Base-by-base conservation (phyloP, 306 rosid genomes). In the Begonia peltatifolia region DNA sequence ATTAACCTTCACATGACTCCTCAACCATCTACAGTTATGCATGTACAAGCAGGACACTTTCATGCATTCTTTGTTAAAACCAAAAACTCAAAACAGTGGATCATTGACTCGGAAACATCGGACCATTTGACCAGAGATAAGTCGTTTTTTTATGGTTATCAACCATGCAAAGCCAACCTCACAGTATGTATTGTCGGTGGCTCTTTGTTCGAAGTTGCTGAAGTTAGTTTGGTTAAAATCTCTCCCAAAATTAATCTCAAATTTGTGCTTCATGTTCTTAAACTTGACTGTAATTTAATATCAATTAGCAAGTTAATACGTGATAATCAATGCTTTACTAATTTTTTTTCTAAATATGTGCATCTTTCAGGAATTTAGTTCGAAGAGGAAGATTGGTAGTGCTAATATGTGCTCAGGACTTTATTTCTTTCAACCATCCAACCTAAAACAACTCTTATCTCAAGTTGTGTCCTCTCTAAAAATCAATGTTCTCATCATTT, bases 361-460 rank as follows among this genome's bases (percentile, higher is more conserved):
- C 46, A 49, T 14, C 11, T 55, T 55, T 63, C 11, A 54, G 16
- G 61, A 30, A 13, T 2, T 46, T 14, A 15, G 12, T 6, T 54
- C 55, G 18, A 41, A 38, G 54, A 63, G 48, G 61, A 35, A 6
- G 61, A 54, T 63, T 63, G 61, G 61, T 22, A 46, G 17, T 63
- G 68, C 49, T 55, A 4, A 55, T 10, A 9, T 42, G 38, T 1
- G 11, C 11, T 0, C 2, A 2, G 54, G 38, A 0, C 67, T 62
- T 25, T 62, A 62, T 35, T 11, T 61, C 11, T 14, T 61, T 17
- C 18, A 17, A 17, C 18, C 18, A 17, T 20, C 23, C 23, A 20
- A 20, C 23, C 23, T 20, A 3, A 2, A 1, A 36, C 11, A 15
- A 2, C 15, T 8, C 16, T 17, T 17, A 17, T 17, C 18, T 17